Base-by-base conservation (phyloP, 2,329 filamentous ascomycete species). In the Xylaria sp. region DNA sequence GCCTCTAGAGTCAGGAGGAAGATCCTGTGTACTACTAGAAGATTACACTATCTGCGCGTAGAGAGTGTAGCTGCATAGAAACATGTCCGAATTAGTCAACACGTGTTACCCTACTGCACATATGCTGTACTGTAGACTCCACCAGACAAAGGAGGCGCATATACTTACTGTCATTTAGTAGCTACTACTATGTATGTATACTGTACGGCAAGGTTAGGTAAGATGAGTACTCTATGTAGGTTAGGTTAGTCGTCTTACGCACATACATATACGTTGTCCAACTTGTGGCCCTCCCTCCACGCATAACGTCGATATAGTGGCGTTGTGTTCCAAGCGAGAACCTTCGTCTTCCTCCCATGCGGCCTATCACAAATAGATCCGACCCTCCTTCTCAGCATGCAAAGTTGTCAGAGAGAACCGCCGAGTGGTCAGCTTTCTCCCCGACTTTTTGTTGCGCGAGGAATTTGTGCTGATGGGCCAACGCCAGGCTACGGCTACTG, bases 331-430 rank as follows among this genome's bases (percentile, higher is more conserved):
- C 9, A 14, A 49, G 28, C 25, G 43, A 55, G 45, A 17, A 47
- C 42, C 21, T 28, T 21, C 43, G 38, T 31, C 14, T 35, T 42
- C 11, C 21, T 31, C 31, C 37, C 37, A 47, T 38, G 38, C 17
- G 31, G 33, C 62, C 54, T 64, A 61, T 64, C 31, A 40, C 35
- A 11, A 46, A 25, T 8, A 2, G 51, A 38, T 17, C 54, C 38
- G 28, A 46, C 58, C 58, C 61, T 55, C 58, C 62, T 31, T 61
- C 21, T 4, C 23, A 23, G 31, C n/a, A 15, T n/a, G 19, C 47
- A n/a, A 28, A 25, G 25, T 9, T 19, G 21, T 28, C 4, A 28
- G 17, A 56, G 52, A 19, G 8, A 42, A 46, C 58, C 38, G 43
- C 37, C 14, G 43, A 59, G 43, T 17, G 31, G 51, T 40, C 42